Evolutionary conservation across 768 basidiomycete species (phyloP).

Genomic region (Dentipellis fragilis): DNA sequence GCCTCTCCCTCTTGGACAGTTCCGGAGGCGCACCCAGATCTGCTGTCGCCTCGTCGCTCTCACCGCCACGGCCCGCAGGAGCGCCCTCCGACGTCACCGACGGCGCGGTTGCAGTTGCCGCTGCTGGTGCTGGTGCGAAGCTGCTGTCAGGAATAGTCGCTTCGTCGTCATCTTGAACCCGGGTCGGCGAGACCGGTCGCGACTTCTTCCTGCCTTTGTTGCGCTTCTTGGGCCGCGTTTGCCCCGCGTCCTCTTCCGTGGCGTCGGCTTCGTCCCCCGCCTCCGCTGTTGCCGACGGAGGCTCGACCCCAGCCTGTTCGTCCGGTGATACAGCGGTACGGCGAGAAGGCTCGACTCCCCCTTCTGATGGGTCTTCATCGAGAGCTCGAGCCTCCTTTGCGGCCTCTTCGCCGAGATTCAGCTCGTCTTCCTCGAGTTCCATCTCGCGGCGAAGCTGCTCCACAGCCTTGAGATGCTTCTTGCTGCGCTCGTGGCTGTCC

Average conservation of each 20-base stretch:
- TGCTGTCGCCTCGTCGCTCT: not conserved
- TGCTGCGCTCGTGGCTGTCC: slow-evolving; percentile 93
- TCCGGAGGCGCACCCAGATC: slow-evolving; percentile 15
- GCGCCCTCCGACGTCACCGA: slow-evolving; percentile 6
- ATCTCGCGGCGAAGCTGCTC: slow-evolving; percentile 71
- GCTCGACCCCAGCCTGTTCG: not conserved
- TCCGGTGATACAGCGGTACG: not conserved
- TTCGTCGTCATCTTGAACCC: not conserved
- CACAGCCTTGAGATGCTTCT: slow-evolving; percentile 86
- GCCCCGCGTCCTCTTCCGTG: slow-evolving; percentile 1
- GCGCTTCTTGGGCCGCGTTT: slow-evolving; percentile 13
- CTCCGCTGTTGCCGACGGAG: not conserved
- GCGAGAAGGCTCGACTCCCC: not conserved
- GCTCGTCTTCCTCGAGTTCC: slow-evolving; percentile 57
- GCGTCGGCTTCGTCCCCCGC: not conserved
- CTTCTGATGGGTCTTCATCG: not conserved
- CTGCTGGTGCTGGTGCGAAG: not conserved
- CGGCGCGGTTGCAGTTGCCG: not conserved
- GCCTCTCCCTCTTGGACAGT: slow-evolving; percentile 72
- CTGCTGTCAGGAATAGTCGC: not conserved
- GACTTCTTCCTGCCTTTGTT: slow-evolving; percentile 13
- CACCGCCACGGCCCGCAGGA: slow-evolving; percentile 3
- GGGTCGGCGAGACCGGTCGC: slow-evolving; percentile 3
- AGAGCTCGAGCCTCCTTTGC: not conserved
- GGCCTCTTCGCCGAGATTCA: slow-evolving; percentile 32